phyloP scores from a whole-genome alignment of 805 yeast genomes.

The Diddensiella caesifluorescens region DNA sequence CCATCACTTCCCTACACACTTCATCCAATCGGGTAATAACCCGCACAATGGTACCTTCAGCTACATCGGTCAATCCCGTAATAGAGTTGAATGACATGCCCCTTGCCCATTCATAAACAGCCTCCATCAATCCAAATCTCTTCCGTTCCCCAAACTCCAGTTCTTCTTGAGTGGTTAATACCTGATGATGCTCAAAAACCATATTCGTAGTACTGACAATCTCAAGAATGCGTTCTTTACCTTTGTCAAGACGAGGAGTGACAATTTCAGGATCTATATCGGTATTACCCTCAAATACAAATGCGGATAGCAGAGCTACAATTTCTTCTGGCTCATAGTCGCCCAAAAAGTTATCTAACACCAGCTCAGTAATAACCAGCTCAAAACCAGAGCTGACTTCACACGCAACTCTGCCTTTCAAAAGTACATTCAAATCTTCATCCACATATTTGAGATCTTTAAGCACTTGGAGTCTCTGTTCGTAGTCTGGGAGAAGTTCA shows the following conservation, averaged over 20 bases:
- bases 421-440: conserved; percentile 57
- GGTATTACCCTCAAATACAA: conserved; percentile 84
- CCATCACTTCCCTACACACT: conserved; percentile 88
- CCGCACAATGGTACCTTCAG: conserved; percentile 95
- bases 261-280: conserved; percentile 64
- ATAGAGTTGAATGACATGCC: conserved; percentile 89
- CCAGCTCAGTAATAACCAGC: conserved; percentile 77
- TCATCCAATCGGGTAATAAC: conserved; percentile 93
- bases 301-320: conserved; percentile 87
- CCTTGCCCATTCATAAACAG: conserved; percentile 97
- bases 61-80: conserved; percentile 81
- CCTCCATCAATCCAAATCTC: conserved; percentile 86
- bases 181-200: conserved; percentile 62
- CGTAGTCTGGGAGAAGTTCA: conserved; percentile 88
- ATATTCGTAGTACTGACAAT: conserved; percentile 59
- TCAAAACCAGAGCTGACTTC: conserved; percentile 81
- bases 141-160: conserved; percentile 75
- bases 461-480: conserved; percentile 76
- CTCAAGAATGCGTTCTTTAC: conserved; percentile 55
- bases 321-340: conserved; percentile 94
- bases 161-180: conserved; percentile 76
- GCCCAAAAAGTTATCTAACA: conserved; percentile 85
- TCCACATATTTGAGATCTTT: conserved; percentile 79
- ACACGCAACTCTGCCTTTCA: conserved; percentile 92
- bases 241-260: conserved; percentile 74